phyloP scores from a whole-genome alignment of 139 green algal genomes.

The Marvania coccoides region DNA sequence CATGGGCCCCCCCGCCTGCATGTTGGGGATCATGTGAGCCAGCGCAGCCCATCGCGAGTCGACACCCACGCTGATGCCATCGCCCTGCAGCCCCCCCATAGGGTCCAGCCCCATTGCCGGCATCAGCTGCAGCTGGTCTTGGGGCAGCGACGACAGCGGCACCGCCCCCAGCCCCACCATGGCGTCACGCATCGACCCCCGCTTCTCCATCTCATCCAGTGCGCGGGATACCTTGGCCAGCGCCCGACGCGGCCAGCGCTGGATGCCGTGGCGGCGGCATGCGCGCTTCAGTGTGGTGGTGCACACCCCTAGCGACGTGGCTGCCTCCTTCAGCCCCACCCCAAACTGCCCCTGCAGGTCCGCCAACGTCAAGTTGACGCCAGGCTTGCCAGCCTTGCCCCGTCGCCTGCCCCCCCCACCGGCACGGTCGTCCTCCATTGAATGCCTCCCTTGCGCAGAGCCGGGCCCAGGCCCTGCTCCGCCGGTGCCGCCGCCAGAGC shows the following conservation, averaged over 20 bases:
- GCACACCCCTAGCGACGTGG: slow-evolving; percentile 74
- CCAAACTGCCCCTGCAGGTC: slow-evolving; percentile 74
- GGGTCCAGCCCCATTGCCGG: neutral
- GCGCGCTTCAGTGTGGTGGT: slow-evolving; percentile 78
- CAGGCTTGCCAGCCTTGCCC: slow-evolving; percentile 39
- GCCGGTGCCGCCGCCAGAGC: too few species aligned
- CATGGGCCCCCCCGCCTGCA: neutral
- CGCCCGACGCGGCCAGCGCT: slow-evolving; percentile 67
- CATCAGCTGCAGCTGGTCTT: neutral
- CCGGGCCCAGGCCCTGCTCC: neutral
- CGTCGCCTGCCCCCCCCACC: too few species aligned
- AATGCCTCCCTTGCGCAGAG: neutral
- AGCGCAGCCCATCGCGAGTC: neutral
- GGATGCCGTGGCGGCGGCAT: slow-evolving; percentile 75
- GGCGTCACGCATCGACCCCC: neutral
- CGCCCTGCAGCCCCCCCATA: neutral
- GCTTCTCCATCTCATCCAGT: neutral
- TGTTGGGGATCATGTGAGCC: neutral
- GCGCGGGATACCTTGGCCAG: slow-evolving; percentile 15
- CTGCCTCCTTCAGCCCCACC: slow-evolving; percentile 77
- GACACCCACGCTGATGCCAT: neutral
- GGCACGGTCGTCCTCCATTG: neutral
- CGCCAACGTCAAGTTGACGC: slow-evolving; percentile 32
- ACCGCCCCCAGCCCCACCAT: neutral
- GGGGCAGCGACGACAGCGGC: neutral